Base-by-base conservation (phyloP, 257 asterid species). In the Lycium ferocissimum region DNA sequence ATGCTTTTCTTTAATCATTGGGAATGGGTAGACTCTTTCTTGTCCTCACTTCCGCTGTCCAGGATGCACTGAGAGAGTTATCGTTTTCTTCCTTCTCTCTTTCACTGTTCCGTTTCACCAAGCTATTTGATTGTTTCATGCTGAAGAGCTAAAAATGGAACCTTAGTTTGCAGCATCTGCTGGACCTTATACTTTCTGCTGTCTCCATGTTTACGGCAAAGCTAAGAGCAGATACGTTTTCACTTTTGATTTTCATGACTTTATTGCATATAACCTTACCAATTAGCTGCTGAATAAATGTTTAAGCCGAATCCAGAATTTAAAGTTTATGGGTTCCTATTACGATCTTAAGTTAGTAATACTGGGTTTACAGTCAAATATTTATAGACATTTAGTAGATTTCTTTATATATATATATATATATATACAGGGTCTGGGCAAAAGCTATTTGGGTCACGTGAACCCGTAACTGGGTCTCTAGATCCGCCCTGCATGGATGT, bases 1-100 rank as follows among this genome's bases (percentile, higher is more conserved):
- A 33, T 75, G 62, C 62, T 49, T 49, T 49, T 49, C 10, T 51
- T 75, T 49, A 18, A 75, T 49, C 81, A 49, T 10, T 75, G 43
- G 14, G 22, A 53, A 75, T 75, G 22, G 62, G 62, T 43, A 71
- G 62, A 51, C 62, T 75, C 45, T 75, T 49, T 13, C 62, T 49
- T 75, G 62, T 22, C 62, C 14, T 20, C 18, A 12, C 17, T 26
- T 75, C 22, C 20, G 2, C 22, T 73, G 62, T 75, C 81, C 45
- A 22, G n/a, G 81, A 49, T 70, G 78, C 43, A 75, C 81, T 51
- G 22, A 49, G 49, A 73, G 61, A 75, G 81, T 7, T 67, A 49
- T 75, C 62, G 3, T 49, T 53, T 49, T 22, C 13, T 49, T 49
- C 2, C 13, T 49, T 49, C 2, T 47, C 37, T 13, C 62, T 49